Evolutionary conservation across 371 early-diverging fungal genomes (phyloP).

Genomic region (Zychaea mexicana): DNA sequence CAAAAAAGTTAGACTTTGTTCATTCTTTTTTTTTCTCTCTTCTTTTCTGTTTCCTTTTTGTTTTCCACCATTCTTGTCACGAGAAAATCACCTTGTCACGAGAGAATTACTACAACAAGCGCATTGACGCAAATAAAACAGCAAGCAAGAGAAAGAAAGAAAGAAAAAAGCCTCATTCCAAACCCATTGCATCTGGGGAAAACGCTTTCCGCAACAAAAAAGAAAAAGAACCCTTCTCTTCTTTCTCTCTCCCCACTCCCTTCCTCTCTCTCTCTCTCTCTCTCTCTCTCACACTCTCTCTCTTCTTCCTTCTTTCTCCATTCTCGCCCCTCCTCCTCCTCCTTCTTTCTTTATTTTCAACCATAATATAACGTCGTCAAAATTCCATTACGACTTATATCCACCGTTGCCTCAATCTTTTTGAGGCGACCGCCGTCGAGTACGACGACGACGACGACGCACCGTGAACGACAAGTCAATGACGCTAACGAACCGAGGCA

Average conservation of each 20-base stretch:
- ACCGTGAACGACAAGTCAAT: slow-evolving; percentile 13
- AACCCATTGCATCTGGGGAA: too few species aligned
- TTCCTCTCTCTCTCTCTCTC: not conserved
- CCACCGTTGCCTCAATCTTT: slow-evolving; percentile 30
- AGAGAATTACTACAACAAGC: not conserved
- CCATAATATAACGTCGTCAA: slow-evolving; percentile 13
- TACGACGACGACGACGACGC: too few species aligned
- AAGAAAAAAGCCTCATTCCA: too few species aligned
- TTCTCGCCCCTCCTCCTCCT: too few species aligned
- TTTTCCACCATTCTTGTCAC: not conserved
- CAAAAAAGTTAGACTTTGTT: not conserved
- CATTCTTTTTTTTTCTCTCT: not conserved
- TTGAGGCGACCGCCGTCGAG: slow-evolving; percentile 21
- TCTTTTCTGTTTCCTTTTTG: not conserved
- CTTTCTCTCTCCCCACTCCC: too few species aligned
- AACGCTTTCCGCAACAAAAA: too few species aligned
- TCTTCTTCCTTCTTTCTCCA: not conserved
- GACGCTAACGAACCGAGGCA: slow-evolving; percentile 18
- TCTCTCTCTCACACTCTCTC: not conserved
- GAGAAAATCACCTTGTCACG: too few species aligned
- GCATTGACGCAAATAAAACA: not conserved
- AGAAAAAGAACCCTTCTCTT: too few species aligned
- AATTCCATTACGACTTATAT: slow-evolving; percentile 39
- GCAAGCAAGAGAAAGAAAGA: too few species aligned
- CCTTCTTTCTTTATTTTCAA: too few species aligned